These are phyloP conservation scores for Lachnellula willkommii DNA, from an alignment of 2,329 filamentous ascomycete genomes.

Conservation along the genomic window DNA sequence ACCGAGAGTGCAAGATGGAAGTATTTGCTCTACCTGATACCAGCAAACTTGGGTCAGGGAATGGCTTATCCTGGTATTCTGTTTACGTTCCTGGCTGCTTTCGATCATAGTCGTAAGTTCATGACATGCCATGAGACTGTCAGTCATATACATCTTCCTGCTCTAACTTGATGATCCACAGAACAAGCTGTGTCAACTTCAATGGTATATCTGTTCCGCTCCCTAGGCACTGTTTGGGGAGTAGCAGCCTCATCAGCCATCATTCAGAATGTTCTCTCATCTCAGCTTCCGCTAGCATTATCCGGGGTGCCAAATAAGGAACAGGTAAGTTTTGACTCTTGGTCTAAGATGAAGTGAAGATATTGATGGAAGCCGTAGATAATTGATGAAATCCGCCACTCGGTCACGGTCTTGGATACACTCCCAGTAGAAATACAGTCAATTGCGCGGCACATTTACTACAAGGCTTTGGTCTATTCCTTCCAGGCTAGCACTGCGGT, in stretches of 20 bases:
- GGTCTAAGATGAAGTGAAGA: background rate
- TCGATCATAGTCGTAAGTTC: conserved; percentile 52
- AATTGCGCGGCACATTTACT: conserved; percentile 53
- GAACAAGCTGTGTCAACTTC: conserved; percentile 60
- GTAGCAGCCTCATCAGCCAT: conserved; percentile 59
- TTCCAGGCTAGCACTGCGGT: conserved; percentile 51
- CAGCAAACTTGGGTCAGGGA: conserved; percentile 54
- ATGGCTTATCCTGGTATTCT: conserved; percentile 54
- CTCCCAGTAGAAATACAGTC: conserved; percentile 53
- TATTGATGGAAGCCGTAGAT: conserved; percentile 40
- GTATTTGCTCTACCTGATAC: conserved; percentile 52
- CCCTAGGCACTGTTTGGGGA: conserved; percentile 58
- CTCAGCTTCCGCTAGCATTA: conserved; percentile 48
- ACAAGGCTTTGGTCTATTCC: conserved; percentile 50
- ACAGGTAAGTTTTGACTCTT: conserved; percentile 13
- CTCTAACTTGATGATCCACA: conserved; percentile 23
- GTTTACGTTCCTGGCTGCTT: conserved; percentile 58
- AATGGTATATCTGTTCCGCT: conserved; percentile 59
- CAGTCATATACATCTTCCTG: background rate
- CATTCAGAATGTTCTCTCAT: conserved; percentile 55
- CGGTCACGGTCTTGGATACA: conserved; percentile 48
- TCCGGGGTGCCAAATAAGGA: conserved; percentile 49
- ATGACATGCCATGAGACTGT: too few species aligned
- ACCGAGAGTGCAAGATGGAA: conserved; percentile 47
- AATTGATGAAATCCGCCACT: conserved; percentile 57